Evolutionary conservation across 2,329 filamentous ascomycete genomes (phyloP).

Genomic region (Aspergillus fischeri): DNA sequence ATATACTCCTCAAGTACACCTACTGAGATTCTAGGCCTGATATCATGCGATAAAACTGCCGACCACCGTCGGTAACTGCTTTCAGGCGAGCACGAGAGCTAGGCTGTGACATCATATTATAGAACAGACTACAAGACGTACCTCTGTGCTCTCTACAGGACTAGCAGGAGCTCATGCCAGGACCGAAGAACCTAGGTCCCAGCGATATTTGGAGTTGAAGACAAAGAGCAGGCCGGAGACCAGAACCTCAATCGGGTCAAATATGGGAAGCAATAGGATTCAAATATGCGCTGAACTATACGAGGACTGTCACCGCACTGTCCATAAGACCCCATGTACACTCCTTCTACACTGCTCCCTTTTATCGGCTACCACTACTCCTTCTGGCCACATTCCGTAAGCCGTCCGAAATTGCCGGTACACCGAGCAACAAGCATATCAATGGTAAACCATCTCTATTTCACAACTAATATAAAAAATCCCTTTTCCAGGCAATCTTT

Average conservation of each 20-base stretch:
- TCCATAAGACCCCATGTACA: slow-evolving; percentile 19
- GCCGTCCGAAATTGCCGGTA: slow-evolving; percentile 14
- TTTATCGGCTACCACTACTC: slow-evolving; percentile 5
- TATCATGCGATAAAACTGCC: not conserved
- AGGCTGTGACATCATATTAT: not conserved
- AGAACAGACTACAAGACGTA: not conserved
- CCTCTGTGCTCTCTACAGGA: not conserved
- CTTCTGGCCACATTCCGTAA: slow-evolving; percentile 11
- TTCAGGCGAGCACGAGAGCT: not conserved
- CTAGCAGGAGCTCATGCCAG: not conserved
- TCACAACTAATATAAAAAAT: slow-evolving; percentile 35
- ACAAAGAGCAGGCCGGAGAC: slow-evolving; percentile 13
- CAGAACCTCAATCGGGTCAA: slow-evolving; percentile 13
- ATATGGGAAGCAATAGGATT: slow-evolving; percentile 15
- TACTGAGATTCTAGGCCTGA: not conserved
- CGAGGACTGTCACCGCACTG: slow-evolving; percentile 20
- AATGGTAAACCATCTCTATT: slow-evolving; percentile 35
- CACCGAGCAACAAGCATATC: slow-evolving; percentile 20
- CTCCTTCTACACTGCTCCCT: slow-evolving; percentile 14
- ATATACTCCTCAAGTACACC: not conserved
- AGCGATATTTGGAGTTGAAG: slow-evolving; percentile 4
- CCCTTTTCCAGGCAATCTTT: slow-evolving; percentile 37
- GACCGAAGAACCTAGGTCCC: slow-evolving; percentile 6
- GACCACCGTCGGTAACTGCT: not conserved
- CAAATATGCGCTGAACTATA: slow-evolving; percentile 23